Evolutionary conservation across 2,329 filamentous ascomycete species (phyloP).

Genomic region (Hypoxylon sp.): DNA sequence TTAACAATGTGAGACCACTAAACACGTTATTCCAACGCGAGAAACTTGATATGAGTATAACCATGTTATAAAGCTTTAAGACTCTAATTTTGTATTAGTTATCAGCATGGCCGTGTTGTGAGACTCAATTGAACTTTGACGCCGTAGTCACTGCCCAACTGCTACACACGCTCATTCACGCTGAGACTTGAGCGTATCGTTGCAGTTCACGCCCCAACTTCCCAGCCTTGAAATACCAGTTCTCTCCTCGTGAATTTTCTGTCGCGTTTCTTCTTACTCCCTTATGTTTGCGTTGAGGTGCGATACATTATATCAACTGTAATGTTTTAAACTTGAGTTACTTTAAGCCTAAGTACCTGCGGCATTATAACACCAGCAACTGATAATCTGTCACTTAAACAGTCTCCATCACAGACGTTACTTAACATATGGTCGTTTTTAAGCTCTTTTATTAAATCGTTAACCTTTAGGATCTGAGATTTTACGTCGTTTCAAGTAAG

Average conservation of each 20-base stretch:
- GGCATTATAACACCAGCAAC: neutral
- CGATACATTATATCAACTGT: no score
- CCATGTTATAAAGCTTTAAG: no score
- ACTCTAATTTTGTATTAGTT: neutral
- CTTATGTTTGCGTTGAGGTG: no score
- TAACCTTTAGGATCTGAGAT: neutral
- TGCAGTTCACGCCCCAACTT: conserved; percentile 6
- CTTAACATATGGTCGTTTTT: neutral
- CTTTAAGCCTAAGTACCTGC: no score
- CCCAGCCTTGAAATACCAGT: neutral
- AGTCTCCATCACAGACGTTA: neutral
- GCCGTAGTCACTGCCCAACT: conserved; percentile 22
- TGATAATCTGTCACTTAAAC: neutral
- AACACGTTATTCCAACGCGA: neutral
- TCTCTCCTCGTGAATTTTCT: conserved; percentile 5
- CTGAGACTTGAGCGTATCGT: conserved; percentile 4
- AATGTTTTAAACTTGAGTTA: no score
- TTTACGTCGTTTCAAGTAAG: neutral
- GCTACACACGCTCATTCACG: conserved; percentile 16
- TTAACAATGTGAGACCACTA: neutral
- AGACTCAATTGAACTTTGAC: neutral
- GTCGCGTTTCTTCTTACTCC: neutral
- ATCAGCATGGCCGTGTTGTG: neutral
- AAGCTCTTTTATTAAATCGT: neutral
- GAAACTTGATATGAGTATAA: neutral